Conservation (phyloP, 148 eudicot species). For the Fagopyrum homotropicum region DNA sequence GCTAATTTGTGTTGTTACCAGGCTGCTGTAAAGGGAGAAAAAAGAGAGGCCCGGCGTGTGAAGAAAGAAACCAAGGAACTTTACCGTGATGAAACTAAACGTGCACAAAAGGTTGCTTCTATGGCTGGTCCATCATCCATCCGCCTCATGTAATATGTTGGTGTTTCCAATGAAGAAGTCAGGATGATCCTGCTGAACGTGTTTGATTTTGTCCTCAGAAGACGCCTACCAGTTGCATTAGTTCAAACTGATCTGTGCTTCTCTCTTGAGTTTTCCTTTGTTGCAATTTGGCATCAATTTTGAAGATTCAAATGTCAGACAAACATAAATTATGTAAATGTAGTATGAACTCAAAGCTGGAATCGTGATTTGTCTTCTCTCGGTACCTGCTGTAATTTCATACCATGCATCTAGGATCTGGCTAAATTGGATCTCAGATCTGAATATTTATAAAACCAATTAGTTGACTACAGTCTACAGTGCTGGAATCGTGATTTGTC, state of each 20-base stretch:
- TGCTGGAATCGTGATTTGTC: neutral
- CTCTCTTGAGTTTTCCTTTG: neutral
- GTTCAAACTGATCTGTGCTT: slow-evolving; percentile 2
- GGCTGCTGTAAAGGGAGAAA: slow-evolving; percentile 87
- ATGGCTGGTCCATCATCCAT: slow-evolving; percentile 81
- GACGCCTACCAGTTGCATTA: neutral
- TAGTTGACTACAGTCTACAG: too few relatives aligned
- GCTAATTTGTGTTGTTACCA: slow-evolving; percentile 6
- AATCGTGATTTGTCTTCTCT: neutral
- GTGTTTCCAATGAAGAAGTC: neutral
- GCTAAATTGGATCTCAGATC: too few relatives aligned
- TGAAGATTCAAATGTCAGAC: neutral
- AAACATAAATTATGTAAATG: neutral
- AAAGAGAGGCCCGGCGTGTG: slow-evolving; percentile 68
- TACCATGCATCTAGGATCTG: too few relatives aligned
- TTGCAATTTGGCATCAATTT: neutral
- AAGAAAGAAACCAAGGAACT: slow-evolving; percentile 78
- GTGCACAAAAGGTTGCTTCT: slow-evolving; percentile 90
- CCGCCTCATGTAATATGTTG: slow-evolving; percentile 47
- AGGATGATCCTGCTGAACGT: neutral
- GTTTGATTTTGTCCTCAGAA: neutral
- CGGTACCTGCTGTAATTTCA: neutral
- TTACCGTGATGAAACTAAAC: slow-evolving; percentile 62
- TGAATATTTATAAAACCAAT: too few relatives aligned
- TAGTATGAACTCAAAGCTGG: neutral